Percentiles rank a stretch among this genome's conserved stretches.
These are phyloP conservation scores for Rhizopogon salebrosus DNA, from an alignment of 768 basidiomycete species.

Conservation along the genomic window DNA sequence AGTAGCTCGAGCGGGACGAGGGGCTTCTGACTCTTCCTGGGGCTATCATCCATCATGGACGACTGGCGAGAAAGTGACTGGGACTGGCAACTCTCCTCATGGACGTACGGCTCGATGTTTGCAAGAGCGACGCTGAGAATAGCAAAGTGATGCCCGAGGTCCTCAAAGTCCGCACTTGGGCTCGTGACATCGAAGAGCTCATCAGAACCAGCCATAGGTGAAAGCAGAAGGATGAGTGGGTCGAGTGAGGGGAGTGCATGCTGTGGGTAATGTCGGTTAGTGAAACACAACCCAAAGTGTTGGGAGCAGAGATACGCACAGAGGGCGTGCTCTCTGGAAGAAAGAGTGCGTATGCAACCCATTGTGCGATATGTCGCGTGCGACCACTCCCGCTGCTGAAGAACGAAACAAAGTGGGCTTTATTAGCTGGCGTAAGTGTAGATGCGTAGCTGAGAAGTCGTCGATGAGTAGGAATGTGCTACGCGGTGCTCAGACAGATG, in stretches of 20 bases:
- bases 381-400: slow-evolving; percentile 47
- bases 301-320: slow-evolving; percentile 11
- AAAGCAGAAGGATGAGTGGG: slow-evolving; percentile 46
- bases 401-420: slow-evolving; percentile 44
- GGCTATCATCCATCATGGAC: slow-evolving; percentile 15
- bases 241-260: slow-evolving; percentile 43
- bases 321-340: background rate
- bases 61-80: slow-evolving; percentile 8
- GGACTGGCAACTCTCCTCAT: slow-evolving; percentile 33
- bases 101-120: slow-evolving; percentile 53
- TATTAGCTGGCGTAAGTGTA: slow-evolving; percentile 41
- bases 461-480: slow-evolving; percentile 46
- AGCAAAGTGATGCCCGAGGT: slow-evolving; percentile 47
- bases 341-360: slow-evolving; percentile 43
- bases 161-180: slow-evolving; percentile 55
- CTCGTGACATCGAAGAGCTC: slow-evolving; percentile 51
- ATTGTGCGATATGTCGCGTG: slow-evolving; percentile 51
- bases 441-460: slow-evolving; percentile 38
- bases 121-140: slow-evolving; percentile 58
- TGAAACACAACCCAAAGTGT: background rate
- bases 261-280: slow-evolving; percentile 23
- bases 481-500: background rate
- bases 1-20: slow-evolving; percentile 45
- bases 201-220: slow-evolving; percentile 32
- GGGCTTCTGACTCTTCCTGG: slow-evolving; percentile 25